Percentiles rank a stretch among this genome's conserved stretches.
Evolutionary conservation across 2,329 filamentous ascomycete genomes (phyloP).

Genomic region (Trichoderma koningiopsis): DNA sequence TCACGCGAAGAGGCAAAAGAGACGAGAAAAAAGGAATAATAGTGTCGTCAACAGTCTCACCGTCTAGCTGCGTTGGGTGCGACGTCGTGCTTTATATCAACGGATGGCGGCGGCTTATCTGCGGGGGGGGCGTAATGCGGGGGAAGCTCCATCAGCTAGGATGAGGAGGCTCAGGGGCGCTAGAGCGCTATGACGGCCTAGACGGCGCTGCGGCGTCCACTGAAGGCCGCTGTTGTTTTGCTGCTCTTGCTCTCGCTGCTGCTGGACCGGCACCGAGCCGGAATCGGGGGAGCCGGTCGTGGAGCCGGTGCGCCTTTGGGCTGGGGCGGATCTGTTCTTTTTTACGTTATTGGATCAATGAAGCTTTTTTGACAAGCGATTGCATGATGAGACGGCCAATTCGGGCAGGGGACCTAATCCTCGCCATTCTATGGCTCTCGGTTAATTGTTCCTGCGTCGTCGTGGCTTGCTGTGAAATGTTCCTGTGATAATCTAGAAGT

Average conservation of each 20-base stretch:
- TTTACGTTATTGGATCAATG: background rate
- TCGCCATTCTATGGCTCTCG: background rate
- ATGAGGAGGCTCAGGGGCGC: background rate
- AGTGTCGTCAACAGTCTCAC: conserved; percentile 5
- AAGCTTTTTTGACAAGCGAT: background rate
- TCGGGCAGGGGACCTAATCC: conserved; percentile 20
- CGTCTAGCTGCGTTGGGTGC: background rate
- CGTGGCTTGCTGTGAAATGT: background rate
- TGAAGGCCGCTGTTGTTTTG: background rate
- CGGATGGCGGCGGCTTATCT: conserved; percentile 27
- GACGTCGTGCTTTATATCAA: conserved; percentile 18
- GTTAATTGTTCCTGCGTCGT: background rate
- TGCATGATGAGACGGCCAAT: background rate
- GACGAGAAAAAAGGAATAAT: background rate
- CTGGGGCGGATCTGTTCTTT: background rate
- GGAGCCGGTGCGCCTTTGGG: background rate
- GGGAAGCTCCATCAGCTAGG: background rate
- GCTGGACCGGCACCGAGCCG: background rate
- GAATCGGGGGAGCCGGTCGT: conserved; percentile 2
- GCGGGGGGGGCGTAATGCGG: conserved; percentile 19
- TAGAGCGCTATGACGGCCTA: background rate
- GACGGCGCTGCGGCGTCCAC: background rate
- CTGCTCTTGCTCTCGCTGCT: background rate
- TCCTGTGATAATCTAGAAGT: conserved; percentile 7
- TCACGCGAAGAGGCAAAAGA: background rate